A percentile compares a stretch with the other conserved stretches of the same genome.
Evolutionary conservation across 768 basidiomycete genomes (phyloP).

Genomic region (Terana coerulea): DNA sequence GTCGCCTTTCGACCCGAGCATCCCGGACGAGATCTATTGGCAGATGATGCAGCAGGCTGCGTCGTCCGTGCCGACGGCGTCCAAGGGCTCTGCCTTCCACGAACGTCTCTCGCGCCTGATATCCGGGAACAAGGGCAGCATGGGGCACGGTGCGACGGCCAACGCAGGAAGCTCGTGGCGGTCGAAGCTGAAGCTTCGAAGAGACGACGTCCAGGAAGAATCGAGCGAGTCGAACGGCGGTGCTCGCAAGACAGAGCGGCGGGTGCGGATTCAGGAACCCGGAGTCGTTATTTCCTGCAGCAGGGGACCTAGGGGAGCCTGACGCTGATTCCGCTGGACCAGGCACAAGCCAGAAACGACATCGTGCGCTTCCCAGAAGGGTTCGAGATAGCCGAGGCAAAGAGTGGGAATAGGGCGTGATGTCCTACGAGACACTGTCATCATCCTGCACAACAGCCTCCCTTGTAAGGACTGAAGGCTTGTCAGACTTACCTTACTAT

Average conservation of each 20-base stretch:
- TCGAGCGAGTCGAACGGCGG: no score
- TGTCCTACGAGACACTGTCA: no score
- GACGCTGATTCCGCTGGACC: slow-evolving; percentile 6
- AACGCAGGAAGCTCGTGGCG: no score
- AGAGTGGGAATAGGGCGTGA: neutral
- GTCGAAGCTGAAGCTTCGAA: no score
- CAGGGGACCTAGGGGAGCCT: neutral
- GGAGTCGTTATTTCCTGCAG: slow-evolving; percentile 4
- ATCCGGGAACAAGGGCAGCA: no score
- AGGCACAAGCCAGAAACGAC: slow-evolving; percentile 8
- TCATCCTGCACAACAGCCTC: no score
- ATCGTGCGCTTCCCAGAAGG: slow-evolving; percentile 11
- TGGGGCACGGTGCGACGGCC: no score
- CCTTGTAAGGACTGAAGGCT: no score
- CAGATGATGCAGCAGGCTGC: neutral
- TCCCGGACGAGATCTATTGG: slow-evolving; percentile 6
- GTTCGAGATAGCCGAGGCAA: slow-evolving; percentile 12
- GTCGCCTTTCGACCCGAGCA: slow-evolving; percentile 13
- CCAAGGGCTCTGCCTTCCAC: neutral
- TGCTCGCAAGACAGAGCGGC: neutral
- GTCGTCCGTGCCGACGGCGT: neutral
- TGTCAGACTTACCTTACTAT: no score
- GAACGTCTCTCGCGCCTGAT: neutral
- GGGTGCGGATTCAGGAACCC: neutral
- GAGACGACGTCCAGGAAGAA: no score